Conservation (phyloP, 441 rosid species). For the Erodium texanum region DNA sequence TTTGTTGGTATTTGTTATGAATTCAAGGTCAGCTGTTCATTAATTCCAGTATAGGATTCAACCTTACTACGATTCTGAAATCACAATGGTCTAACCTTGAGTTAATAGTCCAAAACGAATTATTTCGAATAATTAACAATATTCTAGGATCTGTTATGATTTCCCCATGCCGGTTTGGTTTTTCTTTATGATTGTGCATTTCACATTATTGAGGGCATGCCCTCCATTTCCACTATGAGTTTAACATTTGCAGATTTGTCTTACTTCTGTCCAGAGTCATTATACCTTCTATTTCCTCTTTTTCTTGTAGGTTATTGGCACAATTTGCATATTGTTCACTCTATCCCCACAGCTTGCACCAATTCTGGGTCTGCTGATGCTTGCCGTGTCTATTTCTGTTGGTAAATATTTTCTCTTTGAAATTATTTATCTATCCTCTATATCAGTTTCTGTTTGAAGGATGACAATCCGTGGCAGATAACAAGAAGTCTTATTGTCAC, state of each 20-base stretch:
- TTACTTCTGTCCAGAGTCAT: constrained; percentile 7
- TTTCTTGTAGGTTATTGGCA: constrained; percentile 62
- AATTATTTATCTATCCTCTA: constrained; percentile 6
- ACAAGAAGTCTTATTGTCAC: not conserved
- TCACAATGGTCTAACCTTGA: not conserved
- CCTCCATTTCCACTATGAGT: not conserved
- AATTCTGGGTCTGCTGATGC: constrained; percentile 63
- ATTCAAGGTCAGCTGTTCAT: not conserved
- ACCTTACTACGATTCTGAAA: not conserved
- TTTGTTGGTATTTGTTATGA: not conserved
- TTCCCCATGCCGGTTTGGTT: not conserved
- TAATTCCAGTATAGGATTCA: not conserved
- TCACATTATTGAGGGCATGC: not conserved
- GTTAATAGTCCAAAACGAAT: not conserved
- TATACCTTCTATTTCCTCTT: constrained; percentile 4
- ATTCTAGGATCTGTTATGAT: not conserved
- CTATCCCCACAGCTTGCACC: constrained; percentile 90
- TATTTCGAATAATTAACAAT: not conserved
- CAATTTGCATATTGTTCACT: constrained; percentile 63
- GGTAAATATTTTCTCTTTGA: constrained; percentile 39
- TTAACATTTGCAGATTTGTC: not conserved
- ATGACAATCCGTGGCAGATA: not conserved
- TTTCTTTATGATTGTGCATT: not conserved
- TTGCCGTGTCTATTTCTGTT: constrained; percentile 64
- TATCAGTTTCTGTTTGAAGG: not conserved